These are phyloP conservation scores for Pseudogymnoascus sp. DNA, from an alignment of 2,329 filamentous ascomycete genomes.

Conservation along the genomic window DNA sequence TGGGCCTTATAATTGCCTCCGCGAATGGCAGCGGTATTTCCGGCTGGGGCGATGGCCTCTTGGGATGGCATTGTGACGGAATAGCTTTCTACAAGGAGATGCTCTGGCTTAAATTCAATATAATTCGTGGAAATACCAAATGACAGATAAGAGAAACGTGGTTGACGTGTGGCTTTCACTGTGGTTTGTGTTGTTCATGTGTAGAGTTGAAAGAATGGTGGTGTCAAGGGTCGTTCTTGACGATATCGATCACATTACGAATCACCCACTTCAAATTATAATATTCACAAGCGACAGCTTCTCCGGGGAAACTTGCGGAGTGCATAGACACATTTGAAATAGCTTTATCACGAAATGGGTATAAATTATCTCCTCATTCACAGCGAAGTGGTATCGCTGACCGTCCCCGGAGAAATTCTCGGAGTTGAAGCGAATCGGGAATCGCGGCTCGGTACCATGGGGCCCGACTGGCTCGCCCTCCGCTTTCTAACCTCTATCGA, in stretches of 20 bases:
- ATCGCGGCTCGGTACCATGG: neutral
- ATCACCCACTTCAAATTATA: neutral
- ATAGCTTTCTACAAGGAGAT: neutral
- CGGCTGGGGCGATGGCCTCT: neutral
- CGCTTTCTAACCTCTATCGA: neutral
- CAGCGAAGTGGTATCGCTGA: neutral
- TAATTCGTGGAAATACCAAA: neutral
- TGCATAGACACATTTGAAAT: neutral
- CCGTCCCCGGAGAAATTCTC: slow-evolving; percentile 13
- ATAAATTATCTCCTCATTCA: neutral
- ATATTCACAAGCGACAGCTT: neutral
- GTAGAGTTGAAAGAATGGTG: neutral
- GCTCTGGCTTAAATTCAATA: neutral
- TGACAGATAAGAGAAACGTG: neutral
- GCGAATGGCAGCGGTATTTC: neutral
- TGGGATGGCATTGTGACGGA: neutral
- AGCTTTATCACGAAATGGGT: neutral
- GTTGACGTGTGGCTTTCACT: neutral
- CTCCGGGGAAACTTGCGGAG: neutral
- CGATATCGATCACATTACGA: neutral
- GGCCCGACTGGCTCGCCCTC: neutral
- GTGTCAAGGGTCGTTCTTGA: neutral
- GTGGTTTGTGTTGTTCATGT: neutral
- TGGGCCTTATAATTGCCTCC: slow-evolving; percentile 10
- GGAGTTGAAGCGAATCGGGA: slow-evolving; percentile 11